Base-by-base conservation (phyloP, 495 filamentous ascomycete species). In the Podospora pseudopauciseta region DNA sequence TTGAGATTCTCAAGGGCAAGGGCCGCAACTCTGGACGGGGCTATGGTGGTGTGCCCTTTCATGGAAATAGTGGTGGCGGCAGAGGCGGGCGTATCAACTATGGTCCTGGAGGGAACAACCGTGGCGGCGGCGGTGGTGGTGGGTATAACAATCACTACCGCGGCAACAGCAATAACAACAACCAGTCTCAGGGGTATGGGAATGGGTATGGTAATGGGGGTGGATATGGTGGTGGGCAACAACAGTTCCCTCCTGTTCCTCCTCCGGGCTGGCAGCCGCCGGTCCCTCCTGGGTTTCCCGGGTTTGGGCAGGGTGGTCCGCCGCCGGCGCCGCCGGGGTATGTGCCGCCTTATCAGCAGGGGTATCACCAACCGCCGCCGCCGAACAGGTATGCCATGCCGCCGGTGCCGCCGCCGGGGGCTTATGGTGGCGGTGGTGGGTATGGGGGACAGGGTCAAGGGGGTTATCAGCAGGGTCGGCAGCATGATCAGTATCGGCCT, bases 1-100 rank as follows among this genome's bases (percentile, higher is more conserved):
- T 93, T 44, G 86, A 90, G 63, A 83, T 84, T 3, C 84, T 90
- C 11, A 88, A 86, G 72, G 82, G 81, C 44, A 88, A 87, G 64
- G 84, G 87, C 3, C 77, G 82, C 23, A 81, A 83, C 39, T 80
- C 84, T 1, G 92, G 92, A n/a, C 76, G 84, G 73, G 78, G 79
- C 65, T 74, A 81, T 65, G 75, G 84, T 49, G 81, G 76, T 19
- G 82, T 71, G 66, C 83, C 77, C 56, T 74, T 80, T 63, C 77
- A 69, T 32, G 72, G 66, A 64, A 72, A 49, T 2, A 1, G 39
- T 39, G 11, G 72, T n/a, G 70, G 77, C 26, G 74, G 80, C 19
- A 69, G 78, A 54, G 76, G 76, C 32, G 80, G 71, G 4, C 73
- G 67, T 26, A 77, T 82, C 67, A 82, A 81, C 65, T 83, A 81